A percentile compares a stretch with the other conserved stretches of the same genome.
phyloP scores from a whole-genome alignment of 2,329 filamentous ascomycete genomes.

The Apiospora sp. region DNA sequence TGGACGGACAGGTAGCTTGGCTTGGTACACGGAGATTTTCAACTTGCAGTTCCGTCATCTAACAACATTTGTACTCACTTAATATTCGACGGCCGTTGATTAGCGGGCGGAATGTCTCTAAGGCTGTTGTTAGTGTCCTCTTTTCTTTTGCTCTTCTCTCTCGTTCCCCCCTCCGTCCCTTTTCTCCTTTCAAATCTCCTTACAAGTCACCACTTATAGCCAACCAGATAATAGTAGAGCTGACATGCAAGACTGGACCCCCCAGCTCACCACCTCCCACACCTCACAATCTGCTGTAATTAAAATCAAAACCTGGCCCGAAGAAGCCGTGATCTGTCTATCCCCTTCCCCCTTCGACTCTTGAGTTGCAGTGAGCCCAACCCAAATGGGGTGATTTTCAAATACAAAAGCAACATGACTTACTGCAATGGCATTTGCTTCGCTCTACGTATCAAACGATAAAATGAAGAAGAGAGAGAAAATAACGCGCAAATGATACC shows the following conservation, averaged over 20 bases:
- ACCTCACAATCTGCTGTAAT: background rate
- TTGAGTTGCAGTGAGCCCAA: background rate
- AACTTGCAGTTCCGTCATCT: background rate
- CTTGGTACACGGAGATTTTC: background rate
- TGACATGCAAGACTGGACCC: background rate
- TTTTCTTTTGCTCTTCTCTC: background rate
- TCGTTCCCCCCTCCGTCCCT: background rate
- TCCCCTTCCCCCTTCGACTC: background rate
- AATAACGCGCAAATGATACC: background rate
- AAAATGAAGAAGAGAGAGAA: background rate
- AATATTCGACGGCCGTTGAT: background rate
- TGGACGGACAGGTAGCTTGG: background rate
- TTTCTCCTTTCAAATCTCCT: background rate
- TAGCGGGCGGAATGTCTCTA: constrained; percentile 1
- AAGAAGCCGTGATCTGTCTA: background rate
- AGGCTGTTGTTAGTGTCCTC: background rate
- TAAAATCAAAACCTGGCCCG: background rate
- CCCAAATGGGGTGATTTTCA: background rate
- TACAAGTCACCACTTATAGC: background rate
- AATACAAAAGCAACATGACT: background rate
- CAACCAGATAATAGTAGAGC: background rate
- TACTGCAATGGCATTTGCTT: background rate
- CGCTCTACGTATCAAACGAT: background rate
- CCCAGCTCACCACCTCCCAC: background rate
- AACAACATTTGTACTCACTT: background rate